Evolutionary conservation across 2,329 filamentous ascomycete genomes (phyloP), one percentile per base, ranked within the genome.

Genomic region (Fusarium mangiferae): DNA sequence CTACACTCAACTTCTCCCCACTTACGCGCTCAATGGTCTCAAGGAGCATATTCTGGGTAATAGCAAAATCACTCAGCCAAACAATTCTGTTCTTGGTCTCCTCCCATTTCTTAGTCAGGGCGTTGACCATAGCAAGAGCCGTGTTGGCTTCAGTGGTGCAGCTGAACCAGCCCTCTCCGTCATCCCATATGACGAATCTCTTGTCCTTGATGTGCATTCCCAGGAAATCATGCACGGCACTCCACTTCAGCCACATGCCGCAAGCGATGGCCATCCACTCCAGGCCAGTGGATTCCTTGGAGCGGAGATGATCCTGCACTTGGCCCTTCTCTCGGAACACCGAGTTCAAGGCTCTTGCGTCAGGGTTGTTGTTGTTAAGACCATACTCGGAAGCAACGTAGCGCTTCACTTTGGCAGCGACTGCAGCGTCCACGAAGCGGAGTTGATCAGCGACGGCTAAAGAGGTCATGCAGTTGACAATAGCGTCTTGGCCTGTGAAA

Each of bases 151-250:
- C 64, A n/a, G 64, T 67, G 0, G 64, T 66, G 4, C 28, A 39
- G 38, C 64, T 67, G 33, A 67, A 67, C 64, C 49, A 67, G 5
- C 64, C 62, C 1, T 66, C 41, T 5, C 64, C 64, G 3, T 66
- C 64, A 5, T 67, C 64, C 64, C 64, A 67, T 6, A 66, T 18
- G 1, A 67, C 51, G 1, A 67, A 67, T 15, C 10, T 59, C 30
- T 66, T 66, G 6, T 67, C 62, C 12, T 67, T 67, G 7, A 67
- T 66, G 3, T 67, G 64, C 64, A 67, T 67, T 6, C 64, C 64
- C 3, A 67, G 17, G 5, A 67, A 67, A 0, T 67, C 44, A 6
- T 67, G 62, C 1, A 39, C 26, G 3, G 64, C 62, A 39, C 64
- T 66, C 64, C 64, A 67, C 14, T 66, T 67, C 9, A 67, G 20